Percentiles rank a stretch among this genome's conserved stretches.
Evolutionary conservation across 2,329 filamentous ascomycete genomes (phyloP).

Genomic region (Nemania diffusa): DNA sequence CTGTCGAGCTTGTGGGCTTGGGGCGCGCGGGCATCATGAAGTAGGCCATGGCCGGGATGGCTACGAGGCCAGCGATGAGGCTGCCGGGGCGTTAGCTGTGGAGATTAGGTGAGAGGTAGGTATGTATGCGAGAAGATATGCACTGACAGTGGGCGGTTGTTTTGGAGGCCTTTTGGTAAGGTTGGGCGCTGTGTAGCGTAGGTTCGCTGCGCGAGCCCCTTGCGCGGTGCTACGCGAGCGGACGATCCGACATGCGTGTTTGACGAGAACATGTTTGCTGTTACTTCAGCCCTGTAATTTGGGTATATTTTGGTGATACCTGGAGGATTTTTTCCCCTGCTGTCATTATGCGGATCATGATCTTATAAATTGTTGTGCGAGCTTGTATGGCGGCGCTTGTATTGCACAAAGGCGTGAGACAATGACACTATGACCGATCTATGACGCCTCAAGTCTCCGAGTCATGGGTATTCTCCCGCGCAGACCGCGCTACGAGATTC

Average conservation of each 20-base stretch:
- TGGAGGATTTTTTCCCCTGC: neutral
- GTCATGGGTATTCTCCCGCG: neutral
- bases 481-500: neutral
- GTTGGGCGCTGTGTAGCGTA: conserved; percentile 26
- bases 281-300: neutral
- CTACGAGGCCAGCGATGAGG: conserved; percentile 30
- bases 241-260: conserved; percentile 11
- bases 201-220: conserved; percentile 10
- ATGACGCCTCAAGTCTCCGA: conserved; percentile 22
- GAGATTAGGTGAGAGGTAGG: neutral
- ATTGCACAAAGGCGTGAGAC: neutral
- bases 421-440: conserved; percentile 18
- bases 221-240: conserved; percentile 10
- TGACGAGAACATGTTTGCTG: conserved; percentile 12
- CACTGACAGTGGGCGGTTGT: conserved; percentile 33
- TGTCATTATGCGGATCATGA: neutral
- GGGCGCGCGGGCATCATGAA: conserved; percentile 25
- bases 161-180: conserved; percentile 14
- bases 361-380: neutral
- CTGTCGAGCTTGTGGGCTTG: neutral
- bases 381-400: neutral
- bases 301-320: neutral
- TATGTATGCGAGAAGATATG: no score
- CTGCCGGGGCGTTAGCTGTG: conserved; percentile 14
- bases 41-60: conserved; percentile 32